Conservation (phyloP, 805 yeast species). For the Ogataea pini region DNA sequence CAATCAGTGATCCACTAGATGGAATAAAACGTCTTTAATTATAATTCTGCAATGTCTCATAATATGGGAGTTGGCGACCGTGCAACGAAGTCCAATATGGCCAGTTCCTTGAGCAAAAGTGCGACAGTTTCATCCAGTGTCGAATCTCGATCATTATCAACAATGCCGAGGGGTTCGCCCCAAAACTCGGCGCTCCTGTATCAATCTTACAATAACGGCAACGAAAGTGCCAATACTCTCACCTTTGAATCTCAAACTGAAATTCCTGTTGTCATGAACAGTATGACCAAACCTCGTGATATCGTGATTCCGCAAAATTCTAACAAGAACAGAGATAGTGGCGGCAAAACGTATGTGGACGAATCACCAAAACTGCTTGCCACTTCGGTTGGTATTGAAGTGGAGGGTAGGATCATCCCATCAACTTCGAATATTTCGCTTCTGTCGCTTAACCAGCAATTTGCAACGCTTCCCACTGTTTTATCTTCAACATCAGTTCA, state of each 20-base stretch:
- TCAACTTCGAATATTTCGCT: slow-evolving; percentile 39
- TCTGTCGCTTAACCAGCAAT: slow-evolving; percentile 35
- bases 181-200: neutral
- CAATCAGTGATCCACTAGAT: neutral
- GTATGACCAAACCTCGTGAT: slow-evolving; percentile 12
- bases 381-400: slow-evolving; percentile 37
- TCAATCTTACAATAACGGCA: slow-evolving; percentile 2
- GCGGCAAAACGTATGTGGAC: slow-evolving; percentile 13
- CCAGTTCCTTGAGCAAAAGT: neutral
- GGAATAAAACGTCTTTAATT: neutral
- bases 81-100: neutral
- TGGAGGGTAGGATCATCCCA: slow-evolving; percentile 36
- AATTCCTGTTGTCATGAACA: slow-evolving; percentile 4
- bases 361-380: slow-evolving; percentile 38
- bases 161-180: neutral
- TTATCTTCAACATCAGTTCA: slow-evolving; percentile 6
- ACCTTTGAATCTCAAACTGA: slow-evolving; percentile 9
- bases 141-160: neutral
- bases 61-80: slow-evolving; percentile 2
- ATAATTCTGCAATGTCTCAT: slow-evolving; percentile 2
- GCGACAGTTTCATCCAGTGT: neutral
- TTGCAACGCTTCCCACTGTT: slow-evolving; percentile 12
- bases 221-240: slow-evolving; percentile 18
- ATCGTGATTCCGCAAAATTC: slow-evolving; percentile 9
- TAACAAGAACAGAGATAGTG: neutral